Evolutionary conservation across 805 yeast genomes (phyloP).

Genomic region (Metschnikowia gelsemii): DNA sequence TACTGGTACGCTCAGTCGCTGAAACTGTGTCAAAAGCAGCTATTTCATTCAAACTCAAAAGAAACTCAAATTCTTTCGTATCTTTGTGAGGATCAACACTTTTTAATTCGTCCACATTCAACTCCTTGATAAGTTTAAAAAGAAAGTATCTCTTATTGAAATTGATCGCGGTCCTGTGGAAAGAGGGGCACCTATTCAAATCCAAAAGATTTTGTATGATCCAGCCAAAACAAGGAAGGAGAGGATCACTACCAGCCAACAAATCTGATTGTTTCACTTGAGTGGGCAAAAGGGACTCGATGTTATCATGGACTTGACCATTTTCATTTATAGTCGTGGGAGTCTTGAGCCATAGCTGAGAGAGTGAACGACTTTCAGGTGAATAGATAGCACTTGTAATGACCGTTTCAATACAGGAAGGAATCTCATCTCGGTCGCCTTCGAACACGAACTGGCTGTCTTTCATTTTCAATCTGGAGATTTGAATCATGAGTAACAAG

Average conservation of each 20-base stretch:
- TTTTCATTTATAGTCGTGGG: constrained; percentile 27
- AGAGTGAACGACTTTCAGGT: constrained; percentile 75
- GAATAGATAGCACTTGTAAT: constrained; percentile 69
- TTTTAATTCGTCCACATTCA: constrained; percentile 35
- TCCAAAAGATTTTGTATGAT: constrained; percentile 75
- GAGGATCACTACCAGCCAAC: constrained; percentile 39
- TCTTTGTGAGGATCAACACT: constrained; percentile 28
- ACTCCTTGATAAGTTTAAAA: constrained; percentile 39
- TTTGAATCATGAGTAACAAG: constrained; percentile 61
- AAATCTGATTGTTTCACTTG: constrained; percentile 29
- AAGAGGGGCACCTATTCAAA: constrained; percentile 62
- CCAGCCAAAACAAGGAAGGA: constrained; percentile 93
- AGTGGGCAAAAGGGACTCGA: constrained; percentile 33
- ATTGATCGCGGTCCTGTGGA: constrained; percentile 67
- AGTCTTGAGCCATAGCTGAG: constrained; percentile 68
- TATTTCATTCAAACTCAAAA: constrained; percentile 46
- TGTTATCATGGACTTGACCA: constrained; percentile 18
- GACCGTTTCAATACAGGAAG: constrained; percentile 83
- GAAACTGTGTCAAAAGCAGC: constrained; percentile 33
- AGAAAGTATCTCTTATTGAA: constrained; percentile 67
- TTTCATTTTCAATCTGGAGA: constrained; percentile 66
- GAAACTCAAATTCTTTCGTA: constrained; percentile 49
- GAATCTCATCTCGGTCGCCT: constrained; percentile 45
- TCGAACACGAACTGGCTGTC: constrained; percentile 43
- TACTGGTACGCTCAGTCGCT: constrained; percentile 34